A percentile compares a stretch with the other conserved stretches of the same genome.
These are phyloP conservation scores for Hyaloscypha finlandica DNA, from an alignment of 495 filamentous ascomycete genomes.

Conservation along the genomic window DNA sequence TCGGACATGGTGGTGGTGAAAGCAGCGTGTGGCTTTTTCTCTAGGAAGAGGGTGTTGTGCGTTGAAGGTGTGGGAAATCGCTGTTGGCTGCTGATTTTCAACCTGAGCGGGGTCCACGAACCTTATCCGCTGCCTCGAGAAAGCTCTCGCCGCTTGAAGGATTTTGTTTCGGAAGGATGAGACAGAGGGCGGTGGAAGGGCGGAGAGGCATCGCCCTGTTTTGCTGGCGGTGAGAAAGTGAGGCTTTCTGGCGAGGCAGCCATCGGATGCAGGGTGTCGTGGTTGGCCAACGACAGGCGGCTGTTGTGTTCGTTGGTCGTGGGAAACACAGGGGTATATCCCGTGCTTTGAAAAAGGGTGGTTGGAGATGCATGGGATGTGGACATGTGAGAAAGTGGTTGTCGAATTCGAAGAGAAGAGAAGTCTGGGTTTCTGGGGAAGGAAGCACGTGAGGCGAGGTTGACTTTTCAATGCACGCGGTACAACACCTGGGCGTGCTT, in stretches of 20 bases:
- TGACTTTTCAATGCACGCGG: no score
- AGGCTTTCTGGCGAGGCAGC: constrained; percentile 11
- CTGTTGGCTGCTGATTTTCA: background rate
- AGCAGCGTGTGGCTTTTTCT: constrained; percentile 13
- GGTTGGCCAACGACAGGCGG: background rate
- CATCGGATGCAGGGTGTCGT: background rate
- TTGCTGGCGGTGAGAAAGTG: constrained; percentile 15
- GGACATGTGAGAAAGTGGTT: no score
- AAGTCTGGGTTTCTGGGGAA: no score
- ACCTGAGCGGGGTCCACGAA: background rate
- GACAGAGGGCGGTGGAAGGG: background rate
- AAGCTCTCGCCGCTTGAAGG: constrained; percentile 9
- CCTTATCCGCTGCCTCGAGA: constrained; percentile 4
- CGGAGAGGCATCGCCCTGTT: constrained; percentile 13
- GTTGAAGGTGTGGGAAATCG: background rate
- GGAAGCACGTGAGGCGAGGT: no score
- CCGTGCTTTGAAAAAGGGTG: background rate
- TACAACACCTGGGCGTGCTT: no score
- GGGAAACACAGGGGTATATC: background rate
- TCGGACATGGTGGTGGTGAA: constrained; percentile 17
- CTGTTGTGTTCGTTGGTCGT: no score
- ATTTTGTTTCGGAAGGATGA: background rate
- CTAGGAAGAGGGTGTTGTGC: background rate
- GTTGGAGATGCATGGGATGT: background rate
- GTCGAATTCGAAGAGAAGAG: no score